These are phyloP conservation scores for Pseudopediastrum boryanum DNA, from an alignment of 139 green algal genomes.

Conservation along the genomic window DNA sequence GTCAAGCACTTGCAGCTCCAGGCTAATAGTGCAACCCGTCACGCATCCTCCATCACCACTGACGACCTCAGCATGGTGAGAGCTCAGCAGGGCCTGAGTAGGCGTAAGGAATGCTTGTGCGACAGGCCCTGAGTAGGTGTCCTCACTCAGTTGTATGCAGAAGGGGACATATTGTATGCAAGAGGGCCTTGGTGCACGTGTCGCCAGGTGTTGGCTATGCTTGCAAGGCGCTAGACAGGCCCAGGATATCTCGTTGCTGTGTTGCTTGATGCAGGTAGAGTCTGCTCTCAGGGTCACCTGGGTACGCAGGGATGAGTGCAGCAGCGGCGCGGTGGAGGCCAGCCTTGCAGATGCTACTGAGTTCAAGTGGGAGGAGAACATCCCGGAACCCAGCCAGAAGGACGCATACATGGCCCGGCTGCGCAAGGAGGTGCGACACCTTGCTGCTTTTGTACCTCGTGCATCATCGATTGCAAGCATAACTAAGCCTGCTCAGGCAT, in stretches of 20 bases:
- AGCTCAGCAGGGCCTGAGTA: neutral
- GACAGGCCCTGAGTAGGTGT: neutral
- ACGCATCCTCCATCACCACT: neutral
- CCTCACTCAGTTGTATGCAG: neutral
- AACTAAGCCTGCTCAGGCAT: neutral
- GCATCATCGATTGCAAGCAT: too few relatives aligned
- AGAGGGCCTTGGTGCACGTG: neutral
- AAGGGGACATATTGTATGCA: neutral
- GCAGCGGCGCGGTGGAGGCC: too few relatives aligned
- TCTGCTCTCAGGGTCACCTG: neutral
- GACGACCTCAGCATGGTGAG: neutral
- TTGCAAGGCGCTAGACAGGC: too few relatives aligned
- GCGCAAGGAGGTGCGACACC: neutral
- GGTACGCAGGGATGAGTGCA: neutral
- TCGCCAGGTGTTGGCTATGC: neutral
- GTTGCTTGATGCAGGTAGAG: neutral
- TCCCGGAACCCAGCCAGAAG: neutral
- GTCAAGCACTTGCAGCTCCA: neutral
- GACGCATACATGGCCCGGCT: neutral
- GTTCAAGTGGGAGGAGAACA: neutral
- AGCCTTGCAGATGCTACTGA: neutral
- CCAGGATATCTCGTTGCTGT: neutral
- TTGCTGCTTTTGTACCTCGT: neutral
- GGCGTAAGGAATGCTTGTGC: neutral
- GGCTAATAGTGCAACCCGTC: neutral